A percentile compares a stretch with the other conserved stretches of the same genome.
Evolutionary conservation across 176 grass and related monocot genomes (phyloP).

Genomic region (Carex parvula): DNA sequence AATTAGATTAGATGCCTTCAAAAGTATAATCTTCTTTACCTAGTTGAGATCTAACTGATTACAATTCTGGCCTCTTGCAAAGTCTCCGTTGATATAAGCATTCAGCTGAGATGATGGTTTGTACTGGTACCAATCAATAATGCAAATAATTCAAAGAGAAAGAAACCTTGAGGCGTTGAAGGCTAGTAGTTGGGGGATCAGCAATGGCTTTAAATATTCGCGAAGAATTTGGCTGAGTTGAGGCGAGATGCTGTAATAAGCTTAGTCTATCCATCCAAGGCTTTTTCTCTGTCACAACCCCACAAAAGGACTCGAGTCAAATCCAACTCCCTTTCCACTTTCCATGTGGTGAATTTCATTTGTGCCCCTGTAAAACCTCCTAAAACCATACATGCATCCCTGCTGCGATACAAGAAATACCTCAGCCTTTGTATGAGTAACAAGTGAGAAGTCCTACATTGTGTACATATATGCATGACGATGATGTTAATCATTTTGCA

Average conservation of each 20-base stretch:
- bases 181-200: constrained; percentile 92
- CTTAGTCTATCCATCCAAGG: constrained; percentile 94
- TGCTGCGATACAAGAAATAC: too few species aligned
- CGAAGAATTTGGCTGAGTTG: constrained; percentile 51
- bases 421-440: neutral
- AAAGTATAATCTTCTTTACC: neutral
- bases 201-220: constrained; percentile 95
- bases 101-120: too few species aligned
- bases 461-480: neutral
- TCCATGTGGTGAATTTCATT: too few species aligned
- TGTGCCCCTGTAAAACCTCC: too few species aligned
- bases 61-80: too few species aligned
- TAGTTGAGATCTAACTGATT: neutral
- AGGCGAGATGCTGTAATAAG: constrained; percentile 66
- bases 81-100: too few species aligned
- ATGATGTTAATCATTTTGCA: neutral
- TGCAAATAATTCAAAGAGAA: neutral
- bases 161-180: constrained; percentile 81
- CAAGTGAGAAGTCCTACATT: neutral
- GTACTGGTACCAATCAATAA: too few species aligned
- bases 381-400: too few species aligned
- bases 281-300: constrained; percentile 49
- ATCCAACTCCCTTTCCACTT: too few species aligned
- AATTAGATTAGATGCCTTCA: neutral
- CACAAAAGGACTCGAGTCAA: neutral